Percentiles rank a stretch among this genome's conserved stretches.
Evolutionary conservation across 2,329 filamentous ascomycete genomes (phyloP).

Genomic region (Colletotrichum sp.): DNA sequence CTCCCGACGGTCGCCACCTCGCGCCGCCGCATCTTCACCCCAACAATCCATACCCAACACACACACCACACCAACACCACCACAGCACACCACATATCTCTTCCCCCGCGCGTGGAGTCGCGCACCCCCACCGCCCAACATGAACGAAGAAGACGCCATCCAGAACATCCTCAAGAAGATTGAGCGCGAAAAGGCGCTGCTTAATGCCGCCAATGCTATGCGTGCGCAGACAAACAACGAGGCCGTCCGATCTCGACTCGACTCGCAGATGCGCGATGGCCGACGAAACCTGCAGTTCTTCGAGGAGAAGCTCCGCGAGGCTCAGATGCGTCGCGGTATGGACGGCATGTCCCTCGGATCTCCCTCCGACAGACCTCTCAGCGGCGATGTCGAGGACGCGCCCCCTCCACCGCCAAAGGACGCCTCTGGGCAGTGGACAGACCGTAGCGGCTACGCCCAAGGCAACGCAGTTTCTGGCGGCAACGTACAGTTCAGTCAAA

Average conservation of each 20-base stretch:
- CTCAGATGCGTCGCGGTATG: constrained; percentile 80
- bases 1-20: not conserved
- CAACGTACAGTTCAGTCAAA: constrained; percentile 57
- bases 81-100: not conserved
- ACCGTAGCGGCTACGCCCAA: constrained; percentile 32
- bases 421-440: constrained; percentile 35
- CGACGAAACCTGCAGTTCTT: constrained; percentile 94
- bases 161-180: constrained; percentile 95
- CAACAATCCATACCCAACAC: not conserved
- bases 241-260: constrained; percentile 85
- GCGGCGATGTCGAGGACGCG: constrained; percentile 49
- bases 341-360: constrained; percentile 69
- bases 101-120: constrained; percentile 40
- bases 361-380: constrained; percentile 49
- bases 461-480: constrained; percentile 70
- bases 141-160: constrained; percentile 69
- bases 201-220: constrained; percentile 94
- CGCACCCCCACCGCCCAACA: constrained; percentile 47
- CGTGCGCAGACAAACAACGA: constrained; percentile 95
- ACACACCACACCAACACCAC: not conserved
- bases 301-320: constrained; percentile 87
- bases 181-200: constrained; percentile 93
- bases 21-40: not conserved
- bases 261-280: constrained; percentile 93
- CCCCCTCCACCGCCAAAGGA: constrained; percentile 81